These are phyloP conservation scores for Artomyces pyxidatus DNA, from an alignment of 768 basidiomycete species.

Conservation along the genomic window DNA sequence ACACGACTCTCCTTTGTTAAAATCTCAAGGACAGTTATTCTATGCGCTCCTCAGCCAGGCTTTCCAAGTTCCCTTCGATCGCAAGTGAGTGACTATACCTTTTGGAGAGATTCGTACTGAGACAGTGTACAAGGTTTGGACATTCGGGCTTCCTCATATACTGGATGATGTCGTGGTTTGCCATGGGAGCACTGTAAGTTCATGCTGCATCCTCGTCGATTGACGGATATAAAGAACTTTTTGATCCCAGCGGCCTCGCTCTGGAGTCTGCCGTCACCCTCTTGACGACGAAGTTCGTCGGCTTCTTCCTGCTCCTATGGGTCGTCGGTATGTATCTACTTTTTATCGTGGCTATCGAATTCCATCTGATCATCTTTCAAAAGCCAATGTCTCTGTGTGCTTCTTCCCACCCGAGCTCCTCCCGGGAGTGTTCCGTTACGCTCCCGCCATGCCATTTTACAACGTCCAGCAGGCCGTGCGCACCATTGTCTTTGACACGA, in stretches of 20 bases:
- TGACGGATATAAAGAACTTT: too few species aligned
- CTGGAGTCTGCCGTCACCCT: constrained; percentile 52
- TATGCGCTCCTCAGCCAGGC: constrained; percentile 51
- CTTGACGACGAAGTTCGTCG: constrained; percentile 41
- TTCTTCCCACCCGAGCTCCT: constrained; percentile 51
- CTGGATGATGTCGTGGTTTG: constrained; percentile 57
- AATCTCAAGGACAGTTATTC: constrained; percentile 34
- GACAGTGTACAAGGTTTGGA: constrained; percentile 31
- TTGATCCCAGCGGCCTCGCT: constrained; percentile 43
- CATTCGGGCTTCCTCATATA: constrained; percentile 49
- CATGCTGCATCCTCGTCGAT: too few species aligned
- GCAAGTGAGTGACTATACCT: constrained; percentile 28
- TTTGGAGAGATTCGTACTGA: neutral
- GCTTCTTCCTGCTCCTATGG: constrained; percentile 57
- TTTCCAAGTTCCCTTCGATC: constrained; percentile 47
- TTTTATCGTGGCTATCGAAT: too few species aligned
- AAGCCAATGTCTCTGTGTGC: constrained; percentile 54
- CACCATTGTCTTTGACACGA: constrained; percentile 54
- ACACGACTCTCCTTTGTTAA: neutral
- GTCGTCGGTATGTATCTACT: constrained; percentile 50
- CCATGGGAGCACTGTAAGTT: constrained; percentile 49
- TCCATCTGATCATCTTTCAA: neutral
- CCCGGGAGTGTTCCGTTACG: constrained; percentile 54
- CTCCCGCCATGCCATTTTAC: constrained; percentile 66
- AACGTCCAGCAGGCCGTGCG: constrained; percentile 56